phyloP scores from a whole-genome alignment of 2,329 filamentous ascomycete genomes.

The Hypomyces rosellus region DNA sequence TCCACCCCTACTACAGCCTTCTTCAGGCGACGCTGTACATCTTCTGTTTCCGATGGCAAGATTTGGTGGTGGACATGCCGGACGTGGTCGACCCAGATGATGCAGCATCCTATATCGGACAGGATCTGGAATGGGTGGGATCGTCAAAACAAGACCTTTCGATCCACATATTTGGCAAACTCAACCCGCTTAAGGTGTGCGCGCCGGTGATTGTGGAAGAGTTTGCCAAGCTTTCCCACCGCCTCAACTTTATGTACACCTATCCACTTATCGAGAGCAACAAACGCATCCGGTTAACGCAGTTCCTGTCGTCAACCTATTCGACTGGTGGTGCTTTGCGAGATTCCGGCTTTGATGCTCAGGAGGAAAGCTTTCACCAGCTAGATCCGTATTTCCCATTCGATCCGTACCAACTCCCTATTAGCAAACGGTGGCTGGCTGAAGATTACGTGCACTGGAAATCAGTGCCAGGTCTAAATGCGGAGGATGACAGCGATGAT shows the following conservation, averaged over 20 bases:
- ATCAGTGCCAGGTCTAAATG: constrained; percentile 63
- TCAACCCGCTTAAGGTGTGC: constrained; percentile 95
- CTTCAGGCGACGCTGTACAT: constrained; percentile 90
- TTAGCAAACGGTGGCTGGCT: constrained; percentile 82
- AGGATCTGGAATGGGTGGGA: constrained; percentile 72
- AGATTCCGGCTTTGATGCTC: constrained; percentile 40
- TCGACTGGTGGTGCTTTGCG: constrained; percentile 49
- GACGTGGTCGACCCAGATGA: constrained; percentile 58
- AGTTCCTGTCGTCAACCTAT: constrained; percentile 55
- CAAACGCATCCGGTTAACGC: constrained; percentile 76
- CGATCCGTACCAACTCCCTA: constrained; percentile 86
- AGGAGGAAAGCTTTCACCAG: constrained; percentile 74
- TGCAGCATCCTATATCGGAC: constrained; percentile 52
- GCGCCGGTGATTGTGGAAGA: constrained; percentile 84
- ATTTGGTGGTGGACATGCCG: constrained; percentile 62
- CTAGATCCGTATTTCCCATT: constrained; percentile 96
- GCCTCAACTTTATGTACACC: constrained; percentile 83
- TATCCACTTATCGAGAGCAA: constrained; percentile 85
- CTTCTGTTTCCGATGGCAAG: constrained; percentile 96
- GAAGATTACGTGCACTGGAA: constrained; percentile 78
- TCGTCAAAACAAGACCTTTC: constrained; percentile 68
- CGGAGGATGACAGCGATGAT: constrained; percentile 48
- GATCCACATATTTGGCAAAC: constrained; percentile 74
- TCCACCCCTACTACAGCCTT: constrained; percentile 78
- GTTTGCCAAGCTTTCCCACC: constrained; percentile 81